Evolutionary conservation across 305 asterid genomes (phyloP).

Genomic region (Fraxinus velutina): DNA sequence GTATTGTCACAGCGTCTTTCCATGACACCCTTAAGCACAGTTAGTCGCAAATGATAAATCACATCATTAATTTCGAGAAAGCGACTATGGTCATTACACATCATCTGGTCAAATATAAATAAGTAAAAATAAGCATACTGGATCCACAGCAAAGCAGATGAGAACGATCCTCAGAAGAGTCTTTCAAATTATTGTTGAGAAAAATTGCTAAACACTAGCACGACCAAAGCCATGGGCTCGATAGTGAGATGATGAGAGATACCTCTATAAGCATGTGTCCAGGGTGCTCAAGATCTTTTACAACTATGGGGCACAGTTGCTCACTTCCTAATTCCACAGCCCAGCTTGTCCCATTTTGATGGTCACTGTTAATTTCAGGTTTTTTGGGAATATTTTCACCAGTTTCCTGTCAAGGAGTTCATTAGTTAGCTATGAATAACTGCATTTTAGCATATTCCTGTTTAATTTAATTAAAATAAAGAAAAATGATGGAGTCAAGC

Average conservation of each 20-base stretch:
- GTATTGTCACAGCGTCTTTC: slow-evolving; percentile 45
- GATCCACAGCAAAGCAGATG: neutral
- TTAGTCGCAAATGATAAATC: slow-evolving; percentile 61
- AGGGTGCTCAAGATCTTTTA: slow-evolving; percentile 76
- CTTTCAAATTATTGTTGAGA: neutral
- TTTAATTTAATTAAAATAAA: neutral
- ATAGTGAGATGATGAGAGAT: slow-evolving; percentile 5
- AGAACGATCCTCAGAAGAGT: neutral
- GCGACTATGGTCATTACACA: slow-evolving; percentile 60
- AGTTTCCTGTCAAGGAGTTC: slow-evolving; percentile 34
- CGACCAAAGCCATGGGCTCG: neutral
- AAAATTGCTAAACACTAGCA: neutral
- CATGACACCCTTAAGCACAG: slow-evolving; percentile 73
- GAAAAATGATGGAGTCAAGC: neutral
- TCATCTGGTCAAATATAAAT: slow-evolving; percentile 45
- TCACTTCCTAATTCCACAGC: slow-evolving; percentile 69
- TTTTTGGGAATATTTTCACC: slow-evolving; percentile 30
- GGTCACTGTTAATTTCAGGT: slow-evolving; percentile 33
- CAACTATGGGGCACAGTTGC: slow-evolving; percentile 64
- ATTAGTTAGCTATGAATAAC: neutral
- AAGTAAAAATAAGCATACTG: slow-evolving; percentile 13
- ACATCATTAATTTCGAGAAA: slow-evolving; percentile 85
- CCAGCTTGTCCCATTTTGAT: slow-evolving; percentile 81
- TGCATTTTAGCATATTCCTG: slow-evolving; percentile 3
- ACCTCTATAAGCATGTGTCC: slow-evolving; percentile 93